These are phyloP conservation scores for Austroboletus eburneus DNA, from an alignment of 768 basidiomycete species.

Conservation along the genomic window DNA sequence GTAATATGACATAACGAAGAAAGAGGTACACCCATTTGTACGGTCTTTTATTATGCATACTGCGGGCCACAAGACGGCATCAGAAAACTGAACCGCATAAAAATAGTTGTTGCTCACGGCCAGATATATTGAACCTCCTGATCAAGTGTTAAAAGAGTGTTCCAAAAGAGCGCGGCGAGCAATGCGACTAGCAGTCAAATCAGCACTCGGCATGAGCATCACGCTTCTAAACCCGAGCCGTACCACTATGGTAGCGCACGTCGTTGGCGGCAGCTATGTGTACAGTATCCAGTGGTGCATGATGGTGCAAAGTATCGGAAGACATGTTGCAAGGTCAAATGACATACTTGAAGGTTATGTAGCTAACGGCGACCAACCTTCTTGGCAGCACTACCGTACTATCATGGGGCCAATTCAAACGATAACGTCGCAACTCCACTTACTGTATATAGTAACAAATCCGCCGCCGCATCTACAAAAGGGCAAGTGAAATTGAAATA, in stretches of 20 bases:
- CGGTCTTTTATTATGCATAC: conserved; percentile 18
- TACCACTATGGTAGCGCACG: conserved; percentile 13
- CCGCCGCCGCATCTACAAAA: too few species aligned
- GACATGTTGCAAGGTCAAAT: not conserved
- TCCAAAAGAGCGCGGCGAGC: conserved; percentile 15
- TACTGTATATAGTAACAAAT: too few species aligned
- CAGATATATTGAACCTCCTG: conserved; percentile 19
- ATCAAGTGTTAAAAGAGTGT: conserved; percentile 9
- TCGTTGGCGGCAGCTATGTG: not conserved
- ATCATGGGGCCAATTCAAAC: too few species aligned
- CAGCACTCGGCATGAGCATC: not conserved
- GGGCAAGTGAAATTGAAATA: too few species aligned
- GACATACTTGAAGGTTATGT: too few species aligned
- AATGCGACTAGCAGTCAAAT: conserved; percentile 9
- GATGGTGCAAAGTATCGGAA: not conserved
- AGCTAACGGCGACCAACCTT: too few species aligned
- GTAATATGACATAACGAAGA: conserved; percentile 22
- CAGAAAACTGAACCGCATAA: too few species aligned
- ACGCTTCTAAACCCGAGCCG: not conserved
- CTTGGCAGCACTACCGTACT: too few species aligned
- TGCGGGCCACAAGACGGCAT: too few species aligned
- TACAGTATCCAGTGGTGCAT: not conserved
- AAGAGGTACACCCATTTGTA: conserved; percentile 32
- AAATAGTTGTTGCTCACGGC: conserved; percentile 19
- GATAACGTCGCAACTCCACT: too few species aligned